These are phyloP conservation scores for Agrocybe praecox DNA, from an alignment of 768 basidiomycete species.

Conservation along the genomic window DNA sequence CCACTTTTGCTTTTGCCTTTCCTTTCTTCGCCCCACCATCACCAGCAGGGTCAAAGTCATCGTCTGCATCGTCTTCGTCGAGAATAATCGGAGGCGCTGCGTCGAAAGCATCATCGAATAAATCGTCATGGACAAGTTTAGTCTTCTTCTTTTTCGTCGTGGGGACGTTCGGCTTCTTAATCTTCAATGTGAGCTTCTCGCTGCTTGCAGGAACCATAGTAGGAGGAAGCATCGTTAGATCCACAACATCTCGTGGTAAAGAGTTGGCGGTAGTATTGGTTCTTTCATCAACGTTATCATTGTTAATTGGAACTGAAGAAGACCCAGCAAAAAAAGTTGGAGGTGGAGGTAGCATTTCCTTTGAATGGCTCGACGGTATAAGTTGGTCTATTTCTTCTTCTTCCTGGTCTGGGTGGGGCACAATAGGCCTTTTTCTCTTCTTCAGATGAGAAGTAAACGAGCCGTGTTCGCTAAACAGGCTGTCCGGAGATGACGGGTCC, in stretches of 20 bases:
- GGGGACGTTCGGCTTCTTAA: constrained; percentile 23
- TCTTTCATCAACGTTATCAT: constrained; percentile 7
- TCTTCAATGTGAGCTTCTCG: constrained; percentile 18
- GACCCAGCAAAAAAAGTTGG: constrained; percentile 50
- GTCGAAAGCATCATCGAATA: background rate
- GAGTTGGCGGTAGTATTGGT: background rate
- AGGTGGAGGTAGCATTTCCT: constrained; percentile 28
- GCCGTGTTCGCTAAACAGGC: constrained; percentile 25
- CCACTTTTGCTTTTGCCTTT: background rate
- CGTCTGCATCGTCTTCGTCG: constrained; percentile 30
- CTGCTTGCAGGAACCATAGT: constrained; percentile 11
- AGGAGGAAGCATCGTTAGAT: constrained; percentile 31
- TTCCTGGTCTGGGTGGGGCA: constrained; percentile 24
- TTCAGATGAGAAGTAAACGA: background rate
- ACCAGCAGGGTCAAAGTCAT: constrained; percentile 22
- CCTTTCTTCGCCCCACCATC: constrained; percentile 4
- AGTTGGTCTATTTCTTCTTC: constrained; percentile 23
- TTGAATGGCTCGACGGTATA: background rate
- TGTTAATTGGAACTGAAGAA: constrained; percentile 36
- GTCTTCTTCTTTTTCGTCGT: constrained; percentile 18
- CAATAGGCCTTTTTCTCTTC: constrained; percentile 17
- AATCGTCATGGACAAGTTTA: background rate
- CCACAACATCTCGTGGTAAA: constrained; percentile 24
- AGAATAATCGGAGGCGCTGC: constrained; percentile 5
- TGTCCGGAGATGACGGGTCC: constrained; percentile 34